Base-by-base conservation (phyloP, 1,139 yeast genomes). In the Blastobotrys indianensis region DNA sequence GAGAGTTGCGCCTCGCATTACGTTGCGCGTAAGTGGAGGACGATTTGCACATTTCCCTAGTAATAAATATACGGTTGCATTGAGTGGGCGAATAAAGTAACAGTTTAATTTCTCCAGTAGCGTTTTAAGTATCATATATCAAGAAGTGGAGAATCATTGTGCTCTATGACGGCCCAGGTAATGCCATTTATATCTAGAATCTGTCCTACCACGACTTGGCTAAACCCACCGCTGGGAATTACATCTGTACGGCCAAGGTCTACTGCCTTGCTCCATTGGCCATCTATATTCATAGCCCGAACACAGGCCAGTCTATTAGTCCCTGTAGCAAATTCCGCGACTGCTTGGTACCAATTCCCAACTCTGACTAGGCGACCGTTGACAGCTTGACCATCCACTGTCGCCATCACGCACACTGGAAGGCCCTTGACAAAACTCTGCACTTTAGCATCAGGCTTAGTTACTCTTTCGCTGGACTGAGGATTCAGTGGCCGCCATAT, bases 401-500 rank as follows among this genome's bases (percentile, higher is more conserved):
- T 47, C 8, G 50, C 52, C 36, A 55, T 41, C 17, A 53, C 58
- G 30, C 44, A 45, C 16, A 39, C 50, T 11, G 36, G 37, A 10
- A 42, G 31, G 3, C 20, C 10, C 5, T 12, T 12, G 3, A 11
- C 11, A 10, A 16, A 10, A 9, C 25, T 12, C 15, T 11, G 11
- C 4, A 13, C 35, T n/a, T 16, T 16, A 2, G 10, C 25, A 15
- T 33, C 41, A 8, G 35, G 6, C 17, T 42, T 39, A 6, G 56
- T 52, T 29, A 64, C 70, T 37, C 68, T 66, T 0, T 45, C 50
- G 1, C 68, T 58, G 13, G 67, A 61, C 7, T 54, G 51, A 1
- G 79, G 72, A 55, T 76, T 75, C 31, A 79, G 57, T 7, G 76
- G 69, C 54, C 80, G 61, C 85, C 85, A 80, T 17, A 76, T 66